Evolutionary conservation across 2,329 filamentous ascomycete genomes (phyloP), one percentile per base, ranked within the genome.

Genomic region (Fusarium falciforme): DNA sequence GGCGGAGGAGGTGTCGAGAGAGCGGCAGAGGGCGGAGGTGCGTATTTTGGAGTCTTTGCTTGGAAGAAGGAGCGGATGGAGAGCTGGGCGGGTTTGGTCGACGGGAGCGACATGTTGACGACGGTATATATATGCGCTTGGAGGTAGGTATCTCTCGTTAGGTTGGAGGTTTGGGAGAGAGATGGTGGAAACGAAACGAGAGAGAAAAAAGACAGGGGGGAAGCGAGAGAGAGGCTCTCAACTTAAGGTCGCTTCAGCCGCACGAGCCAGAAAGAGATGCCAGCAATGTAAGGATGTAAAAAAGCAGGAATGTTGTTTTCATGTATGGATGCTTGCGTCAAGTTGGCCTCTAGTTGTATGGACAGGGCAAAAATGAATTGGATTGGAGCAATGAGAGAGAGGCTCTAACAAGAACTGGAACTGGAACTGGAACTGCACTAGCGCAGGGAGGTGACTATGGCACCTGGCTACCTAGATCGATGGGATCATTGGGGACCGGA

Each of bases 21-120:
- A 59, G 75, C 62, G 64, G 68, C 57, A 76, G 68, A 72, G 9
- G 82, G 81, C 10, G 82, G 82, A 64, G 82, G 79, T 54, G 79
- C 80, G 80, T 82, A 81, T 63, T 81, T 79, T 47, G 82, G 79
- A 27, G 84, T 79, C 74, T 88, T 87, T 66, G 84, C 82, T 49
- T 84, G 84, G 80, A 92, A 92, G 83, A 92, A 92, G 63, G 89
- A 91, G 63, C 87, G 88, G 76, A 92, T 92, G 54, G 90, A 91
- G 42, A 87, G 82, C 78, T 91, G 88, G 27, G 82, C 78, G 54
- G 80, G 81, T 66, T 83, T 83, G 67, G 80, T 78, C 12, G 79
- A 81, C 54, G 84, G 84, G 64, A 84, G 82, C 54, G 83, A 84
- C 84, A 86, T 86, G 74, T 67, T 76, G 68, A 61, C 35, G 35